Evolutionary conservation across 2,329 filamentous ascomycete species (phyloP), one percentile per base, ranked within the genome.

Genomic region (Leptographium lundbergii): DNA sequence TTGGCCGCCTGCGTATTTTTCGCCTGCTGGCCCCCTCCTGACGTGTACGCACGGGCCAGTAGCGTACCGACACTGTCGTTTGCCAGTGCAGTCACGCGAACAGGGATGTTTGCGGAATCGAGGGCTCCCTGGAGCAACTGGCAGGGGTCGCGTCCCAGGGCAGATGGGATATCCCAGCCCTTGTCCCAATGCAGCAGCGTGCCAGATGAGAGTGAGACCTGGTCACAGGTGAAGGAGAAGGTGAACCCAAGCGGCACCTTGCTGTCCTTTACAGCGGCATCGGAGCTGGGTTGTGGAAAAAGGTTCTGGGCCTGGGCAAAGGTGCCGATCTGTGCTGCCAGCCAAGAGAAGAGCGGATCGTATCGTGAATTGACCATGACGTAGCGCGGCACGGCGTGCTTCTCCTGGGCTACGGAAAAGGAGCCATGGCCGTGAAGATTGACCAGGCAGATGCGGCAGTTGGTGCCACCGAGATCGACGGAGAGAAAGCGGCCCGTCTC

Each of bases 1-100:
- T 10, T 57, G 24, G 56, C 14, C 32, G 22, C 14, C 53, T 6
- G 19, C 34, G 34, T 36, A 9, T n/a, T 17, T 4, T 19, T 13
- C 39, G 17, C 1, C 86, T 86, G 77, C 91, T 89, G 61, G 29
- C 88, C 89, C 4, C 87, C 88, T 11, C 89, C 91, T 6, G 90
- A 91, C 22, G 58, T 54, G 73, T 97, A 99, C 0, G 91, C 95
- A 65, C 91, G 87, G 42, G 94, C 91, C 90, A 97, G 96, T 42
- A 99, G 81, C 1, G 94, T 96, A 57, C 94, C 94, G 5, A 97
- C 94, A 0, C 92, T 97, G 71, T 99, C 94, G 70, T 99, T 99
- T 66, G 96, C 91, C 60, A 99, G 79, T n/a, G 92, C 94, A 14
- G 91, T 88, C n/a, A 97, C 94, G 66, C 85, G 88, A 61, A 97